These are phyloP conservation scores for Onygenales sp. DNA, from an alignment of 2,329 filamentous ascomycete species.

Conservation along the genomic window DNA sequence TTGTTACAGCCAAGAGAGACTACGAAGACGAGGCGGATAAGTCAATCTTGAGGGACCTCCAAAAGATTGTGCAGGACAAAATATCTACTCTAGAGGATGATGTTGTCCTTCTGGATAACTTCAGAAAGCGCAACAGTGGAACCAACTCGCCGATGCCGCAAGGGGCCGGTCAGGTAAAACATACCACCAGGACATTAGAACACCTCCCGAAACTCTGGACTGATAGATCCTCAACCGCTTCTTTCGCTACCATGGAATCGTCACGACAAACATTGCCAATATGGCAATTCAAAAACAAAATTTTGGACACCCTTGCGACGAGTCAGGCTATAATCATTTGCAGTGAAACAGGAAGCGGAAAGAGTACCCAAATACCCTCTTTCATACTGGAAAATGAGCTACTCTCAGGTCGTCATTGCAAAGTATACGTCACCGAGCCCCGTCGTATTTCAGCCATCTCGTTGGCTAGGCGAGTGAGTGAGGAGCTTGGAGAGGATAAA, in stretches of 20 bases:
- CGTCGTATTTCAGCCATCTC: slow-evolving; percentile 94
- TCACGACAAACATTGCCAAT: slow-evolving; percentile 77
- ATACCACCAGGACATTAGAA: slow-evolving; percentile 21
- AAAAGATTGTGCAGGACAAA: slow-evolving; percentile 26
- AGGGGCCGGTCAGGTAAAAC: slow-evolving; percentile 11
- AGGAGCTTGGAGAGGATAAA: slow-evolving; percentile 80
- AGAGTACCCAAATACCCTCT: slow-evolving; percentile 94
- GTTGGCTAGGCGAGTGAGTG: slow-evolving; percentile 81
- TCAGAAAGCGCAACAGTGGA: slow-evolving; percentile 45
- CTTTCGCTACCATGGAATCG: slow-evolving; percentile 71
- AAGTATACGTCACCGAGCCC: slow-evolving; percentile 92
- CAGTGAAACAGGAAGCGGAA: slow-evolving; percentile 92
- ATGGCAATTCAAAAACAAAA: slow-evolving; percentile 71
- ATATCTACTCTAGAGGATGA: slow-evolving; percentile 52
- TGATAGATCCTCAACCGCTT: slow-evolving; percentile 38
- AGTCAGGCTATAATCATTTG: slow-evolving; percentile 88
- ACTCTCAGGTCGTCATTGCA: slow-evolving; percentile 68
- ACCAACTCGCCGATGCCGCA: not conserved
- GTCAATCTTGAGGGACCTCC: slow-evolving; percentile 55
- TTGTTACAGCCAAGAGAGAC: slow-evolving; percentile 60
- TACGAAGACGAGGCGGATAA: slow-evolving; percentile 64
- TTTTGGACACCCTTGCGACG: slow-evolving; percentile 65
- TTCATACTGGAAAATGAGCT: slow-evolving; percentile 89
- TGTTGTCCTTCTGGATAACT: slow-evolving; percentile 67
- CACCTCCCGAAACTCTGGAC: slow-evolving; percentile 43